Evolutionary conservation across 441 rosid genomes (phyloP).

Genomic region (Erodium moschatum): DNA sequence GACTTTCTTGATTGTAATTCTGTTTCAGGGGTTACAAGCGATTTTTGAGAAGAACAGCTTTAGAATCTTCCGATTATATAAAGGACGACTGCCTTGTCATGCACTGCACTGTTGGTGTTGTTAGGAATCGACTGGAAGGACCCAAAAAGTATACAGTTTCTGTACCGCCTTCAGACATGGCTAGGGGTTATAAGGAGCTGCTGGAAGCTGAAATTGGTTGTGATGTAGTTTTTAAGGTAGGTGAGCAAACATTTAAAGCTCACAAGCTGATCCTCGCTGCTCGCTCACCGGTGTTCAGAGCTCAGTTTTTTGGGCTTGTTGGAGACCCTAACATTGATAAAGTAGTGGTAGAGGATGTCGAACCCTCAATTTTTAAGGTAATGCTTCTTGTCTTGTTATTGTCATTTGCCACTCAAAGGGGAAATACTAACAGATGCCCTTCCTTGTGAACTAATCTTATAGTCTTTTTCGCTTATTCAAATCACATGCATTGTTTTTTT

Average conservation of each 20-base stretch:
- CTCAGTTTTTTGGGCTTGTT: constrained; percentile 96
- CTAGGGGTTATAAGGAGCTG: constrained; percentile 61
- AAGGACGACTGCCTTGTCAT: constrained; percentile 70
- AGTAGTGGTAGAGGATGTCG: constrained; percentile 75
- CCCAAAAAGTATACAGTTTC: constrained; percentile 61
- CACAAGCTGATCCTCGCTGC: constrained; percentile 48
- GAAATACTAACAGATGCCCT: neutral
- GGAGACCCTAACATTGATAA: constrained; percentile 53
- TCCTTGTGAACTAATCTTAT: constrained; percentile 5
- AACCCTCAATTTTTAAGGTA: constrained; percentile 82
- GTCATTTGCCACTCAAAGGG: neutral
- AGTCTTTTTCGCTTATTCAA: neutral
- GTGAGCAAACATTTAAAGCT: constrained; percentile 65
- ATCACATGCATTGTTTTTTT: neutral
- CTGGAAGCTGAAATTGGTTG: constrained; percentile 61
- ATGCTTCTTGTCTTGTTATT: neutral
- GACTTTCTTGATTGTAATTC: constrained; percentile 5
- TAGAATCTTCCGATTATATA: constrained; percentile 78
- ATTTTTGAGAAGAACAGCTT: constrained; percentile 58
- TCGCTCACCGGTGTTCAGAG: constrained; percentile 63
- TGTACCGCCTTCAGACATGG: constrained; percentile 65
- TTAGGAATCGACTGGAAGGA: constrained; percentile 79
- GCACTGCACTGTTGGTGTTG: constrained; percentile 85
- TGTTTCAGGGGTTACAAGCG: constrained; percentile 88
- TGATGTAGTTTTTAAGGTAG: constrained; percentile 72